These are phyloP conservation scores for Cyberlindnera galapagoensis DNA, from an alignment of 805 yeast species.

Conservation along the genomic window DNA sequence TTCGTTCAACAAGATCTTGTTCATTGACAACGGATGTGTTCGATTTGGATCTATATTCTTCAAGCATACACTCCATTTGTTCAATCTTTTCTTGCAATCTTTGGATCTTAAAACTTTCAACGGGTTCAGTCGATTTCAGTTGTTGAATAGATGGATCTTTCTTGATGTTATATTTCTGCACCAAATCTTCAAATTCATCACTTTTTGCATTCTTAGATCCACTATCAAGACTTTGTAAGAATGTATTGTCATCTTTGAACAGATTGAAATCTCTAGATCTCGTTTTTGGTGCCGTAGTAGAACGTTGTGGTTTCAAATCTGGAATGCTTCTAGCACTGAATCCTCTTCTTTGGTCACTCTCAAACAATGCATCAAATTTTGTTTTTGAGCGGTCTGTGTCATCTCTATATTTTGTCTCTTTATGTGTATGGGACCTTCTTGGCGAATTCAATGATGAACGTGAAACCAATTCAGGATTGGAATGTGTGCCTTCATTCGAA, in stretches of 20 bases:
- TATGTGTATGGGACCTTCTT: background rate
- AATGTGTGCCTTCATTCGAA: background rate
- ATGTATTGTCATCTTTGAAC: too few relatives aligned
- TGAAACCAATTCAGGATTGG: background rate
- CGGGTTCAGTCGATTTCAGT: background rate
- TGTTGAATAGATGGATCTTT: background rate
- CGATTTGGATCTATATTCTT: slow-evolving; percentile 3
- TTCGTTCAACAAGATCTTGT: slow-evolving; percentile 6
- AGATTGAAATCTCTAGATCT: too few relatives aligned
- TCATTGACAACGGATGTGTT: slow-evolving; percentile 1
- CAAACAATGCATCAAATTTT: slow-evolving; percentile 1
- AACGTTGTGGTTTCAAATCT: slow-evolving; percentile 6
- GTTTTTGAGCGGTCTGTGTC: background rate
- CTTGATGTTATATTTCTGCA: slow-evolving; percentile 13
- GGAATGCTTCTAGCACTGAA: slow-evolving; percentile 9
- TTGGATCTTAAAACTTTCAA: slow-evolving; percentile 1
- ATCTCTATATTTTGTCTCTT: slow-evolving; percentile 1
- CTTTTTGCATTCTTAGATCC: background rate
- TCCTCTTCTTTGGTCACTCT: slow-evolving; percentile 1
- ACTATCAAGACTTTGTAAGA: background rate
- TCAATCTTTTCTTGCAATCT: slow-evolving; percentile 5
- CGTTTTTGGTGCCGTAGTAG: too few relatives aligned
- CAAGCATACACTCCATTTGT: slow-evolving; percentile 8
- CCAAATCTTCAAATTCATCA: slow-evolving; percentile 7
- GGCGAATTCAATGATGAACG: background rate